Conservation (phyloP, 2,329 filamentous ascomycete genomes). For the Talaromyces albobiverticillius region DNA sequence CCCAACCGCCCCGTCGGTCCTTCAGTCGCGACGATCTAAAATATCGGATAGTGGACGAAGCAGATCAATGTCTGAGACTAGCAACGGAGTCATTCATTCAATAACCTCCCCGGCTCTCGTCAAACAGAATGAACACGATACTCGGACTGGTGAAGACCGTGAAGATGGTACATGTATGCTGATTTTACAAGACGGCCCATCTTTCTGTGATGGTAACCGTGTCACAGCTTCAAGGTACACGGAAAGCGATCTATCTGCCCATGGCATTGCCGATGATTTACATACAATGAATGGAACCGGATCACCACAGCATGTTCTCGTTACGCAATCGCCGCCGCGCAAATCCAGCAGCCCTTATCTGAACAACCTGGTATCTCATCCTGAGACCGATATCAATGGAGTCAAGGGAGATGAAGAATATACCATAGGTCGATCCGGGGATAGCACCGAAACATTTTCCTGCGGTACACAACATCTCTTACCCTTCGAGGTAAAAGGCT, state of each 20-base stretch:
- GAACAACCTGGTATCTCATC: neutral
- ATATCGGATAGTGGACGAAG: conserved; percentile 43
- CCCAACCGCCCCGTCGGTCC: conserved; percentile 69
- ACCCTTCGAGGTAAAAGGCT: conserved; percentile 52
- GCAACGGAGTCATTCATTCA: conserved; percentile 21
- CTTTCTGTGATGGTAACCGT: neutral
- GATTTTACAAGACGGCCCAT: neutral
- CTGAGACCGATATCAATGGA: neutral
- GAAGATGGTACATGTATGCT: neutral
- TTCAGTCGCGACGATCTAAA: conserved; percentile 48
- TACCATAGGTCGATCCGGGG: neutral
- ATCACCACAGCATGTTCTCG: neutral
- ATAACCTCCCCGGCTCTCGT: conserved; percentile 14
- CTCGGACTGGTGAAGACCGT: neutral
- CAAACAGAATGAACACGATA: neutral
- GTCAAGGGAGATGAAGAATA: neutral
- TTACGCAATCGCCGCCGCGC: neutral
- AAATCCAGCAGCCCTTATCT: neutral
- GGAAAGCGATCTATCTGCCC: neutral
- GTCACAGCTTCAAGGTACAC: neutral
- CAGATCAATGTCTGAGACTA: conserved; percentile 58
- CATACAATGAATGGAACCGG: conserved; percentile 1
- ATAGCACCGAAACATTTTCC: neutral
- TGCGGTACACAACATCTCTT: neutral
- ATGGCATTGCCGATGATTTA: neutral